Conservation (phyloP, 352 stramenopile species). For the Pythium biforme region DNA sequence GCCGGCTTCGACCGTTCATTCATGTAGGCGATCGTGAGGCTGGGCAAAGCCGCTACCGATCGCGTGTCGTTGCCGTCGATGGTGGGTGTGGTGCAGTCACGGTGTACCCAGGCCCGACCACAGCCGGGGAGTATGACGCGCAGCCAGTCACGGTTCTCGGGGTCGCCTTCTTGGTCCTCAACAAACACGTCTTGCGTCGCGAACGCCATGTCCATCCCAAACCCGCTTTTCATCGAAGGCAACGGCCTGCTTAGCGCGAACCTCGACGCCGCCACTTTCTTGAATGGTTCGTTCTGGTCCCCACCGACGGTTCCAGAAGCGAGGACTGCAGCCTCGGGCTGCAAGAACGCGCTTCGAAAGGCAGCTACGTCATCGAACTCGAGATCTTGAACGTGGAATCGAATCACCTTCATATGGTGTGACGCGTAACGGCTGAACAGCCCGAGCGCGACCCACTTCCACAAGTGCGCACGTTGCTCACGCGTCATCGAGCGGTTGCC, state of each 20-base stretch:
- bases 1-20: neutral
- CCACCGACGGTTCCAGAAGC: neutral
- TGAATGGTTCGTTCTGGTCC: neutral
- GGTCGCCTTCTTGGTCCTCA: neutral
- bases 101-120: constrained; percentile 1
- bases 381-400: neutral
- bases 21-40: constrained; percentile 4
- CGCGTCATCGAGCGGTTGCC: constrained; percentile 3
- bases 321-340: neutral
- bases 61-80: neutral
- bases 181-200: neutral
- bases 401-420: neutral
- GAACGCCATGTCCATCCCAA: constrained; percentile 1
- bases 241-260: neutral
- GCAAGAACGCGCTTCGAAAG: constrained; percentile 1
- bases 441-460: constrained; percentile 9
- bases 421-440: constrained; percentile 6
- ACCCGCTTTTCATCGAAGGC: neutral
- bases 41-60: neutral
- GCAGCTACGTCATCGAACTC: neutral
- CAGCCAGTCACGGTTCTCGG: neutral
- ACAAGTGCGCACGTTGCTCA: constrained; percentile 5
- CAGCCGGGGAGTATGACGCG: neutral
- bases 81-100: neutral
- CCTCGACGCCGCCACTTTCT: neutral